phyloP scores from a whole-genome alignment of 768 basidiomycete species.

The Kwoniella sp. region DNA sequence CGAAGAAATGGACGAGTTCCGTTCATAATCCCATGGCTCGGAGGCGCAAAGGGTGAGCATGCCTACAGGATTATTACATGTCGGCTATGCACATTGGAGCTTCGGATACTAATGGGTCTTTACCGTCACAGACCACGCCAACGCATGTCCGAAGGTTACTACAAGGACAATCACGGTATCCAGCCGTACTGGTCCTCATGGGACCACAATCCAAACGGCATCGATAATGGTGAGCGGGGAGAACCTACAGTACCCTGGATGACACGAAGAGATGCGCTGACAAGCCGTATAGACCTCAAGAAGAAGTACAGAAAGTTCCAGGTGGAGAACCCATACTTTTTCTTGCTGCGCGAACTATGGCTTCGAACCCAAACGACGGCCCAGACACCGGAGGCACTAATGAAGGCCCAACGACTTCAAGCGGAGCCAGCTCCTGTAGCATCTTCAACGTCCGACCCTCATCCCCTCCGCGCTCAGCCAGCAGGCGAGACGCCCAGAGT shows the following conservation, averaged over 20 bases:
- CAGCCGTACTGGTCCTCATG: not conserved
- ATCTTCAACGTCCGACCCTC: too few relatives aligned
- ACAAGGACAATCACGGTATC: not conserved
- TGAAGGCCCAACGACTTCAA: not conserved
- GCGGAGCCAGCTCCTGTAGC: too few relatives aligned
- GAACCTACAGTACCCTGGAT: not conserved
- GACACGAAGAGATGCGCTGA: too few relatives aligned
- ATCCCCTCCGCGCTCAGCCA: not conserved
- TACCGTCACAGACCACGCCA: not conserved
- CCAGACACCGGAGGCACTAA: not conserved
- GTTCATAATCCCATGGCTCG: not conserved
- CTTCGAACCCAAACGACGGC: not conserved
- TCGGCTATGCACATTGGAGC: too few relatives aligned
- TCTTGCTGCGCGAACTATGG: not conserved
- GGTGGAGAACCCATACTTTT: not conserved
- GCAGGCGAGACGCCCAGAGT: not conserved
- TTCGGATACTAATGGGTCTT: too few relatives aligned
- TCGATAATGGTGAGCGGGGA: not conserved
- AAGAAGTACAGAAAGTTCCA: not conserved
- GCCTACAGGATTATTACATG: too few relatives aligned
- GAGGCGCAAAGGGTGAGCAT: not conserved
- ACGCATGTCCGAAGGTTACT: not conserved
- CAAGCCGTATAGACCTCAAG: not conserved
- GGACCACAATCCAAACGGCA: not conserved
- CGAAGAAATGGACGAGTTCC: not conserved